phyloP scores from a whole-genome alignment of 176 grass and related monocot genomes.

The Zea mays region Zm-B73-REFERENCE-NAM-5.0 NC_050101.1:125012501-125013000 shows the following conservation, averaged over 20 bases:
- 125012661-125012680: neutral
- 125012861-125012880: constrained; percentile 34
- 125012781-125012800: constrained; percentile 23
- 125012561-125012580: too few species aligned
- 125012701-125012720: constrained; percentile 4
- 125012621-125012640: too few species aligned
- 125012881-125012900: constrained; percentile 67
- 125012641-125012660: too few species aligned
- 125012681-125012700: neutral
- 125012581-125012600: too few species aligned
- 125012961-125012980: constrained; percentile 29
- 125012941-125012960: constrained; percentile 37
- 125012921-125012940: neutral
- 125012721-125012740: constrained; percentile 17
- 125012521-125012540: too few species aligned
- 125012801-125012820: constrained; percentile 33
- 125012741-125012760: constrained; percentile 35
- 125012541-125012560: too few species aligned
- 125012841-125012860: constrained; percentile 46
- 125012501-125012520: too few species aligned
- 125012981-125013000: constrained; percentile 37
- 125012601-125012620: too few species aligned
- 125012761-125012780: constrained; percentile 18
- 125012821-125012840: constrained; percentile 38
- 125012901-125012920: constrained; percentile 31